Conservation (phyloP, 2,329 filamentous ascomycete genomes). For the Fusarium nisikadoi region DNA sequence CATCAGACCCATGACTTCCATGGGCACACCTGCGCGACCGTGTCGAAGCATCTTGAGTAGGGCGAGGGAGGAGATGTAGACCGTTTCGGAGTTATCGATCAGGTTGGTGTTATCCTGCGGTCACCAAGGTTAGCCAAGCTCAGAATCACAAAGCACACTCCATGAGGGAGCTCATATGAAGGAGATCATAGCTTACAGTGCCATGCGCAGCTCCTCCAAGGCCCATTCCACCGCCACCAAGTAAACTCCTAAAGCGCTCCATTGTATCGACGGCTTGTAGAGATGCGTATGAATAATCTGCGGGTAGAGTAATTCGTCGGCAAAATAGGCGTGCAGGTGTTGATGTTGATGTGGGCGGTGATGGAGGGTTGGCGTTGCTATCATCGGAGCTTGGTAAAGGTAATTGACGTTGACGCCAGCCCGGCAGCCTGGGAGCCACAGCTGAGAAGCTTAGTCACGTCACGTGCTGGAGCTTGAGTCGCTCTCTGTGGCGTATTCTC, state of each 20-base stretch:
- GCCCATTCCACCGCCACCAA: conserved; percentile 79
- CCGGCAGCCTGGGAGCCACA: conserved; percentile 49
- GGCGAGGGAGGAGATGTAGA: conserved; percentile 97
- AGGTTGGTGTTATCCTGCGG: conserved; percentile 85
- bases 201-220: conserved; percentile 61
- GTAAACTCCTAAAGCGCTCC: conserved; percentile 92
- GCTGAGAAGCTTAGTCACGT: conserved; percentile 44
- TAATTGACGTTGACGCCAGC: conserved; percentile 50
- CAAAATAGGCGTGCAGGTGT: conserved; percentile 5
- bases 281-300: not conserved
- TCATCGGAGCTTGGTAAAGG: conserved; percentile 41
- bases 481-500: conserved; percentile 23
- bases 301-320: not conserved
- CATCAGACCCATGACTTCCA: conserved; percentile 99
- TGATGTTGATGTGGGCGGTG: conserved; percentile 24
- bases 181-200: conserved; percentile 49
- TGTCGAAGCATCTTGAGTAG: conserved; percentile 99
- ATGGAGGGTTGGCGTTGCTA: conserved; percentile 28
- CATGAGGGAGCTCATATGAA: conserved; percentile 19
- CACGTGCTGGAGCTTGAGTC: conserved; percentile 29
- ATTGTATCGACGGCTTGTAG: conserved; percentile 60
- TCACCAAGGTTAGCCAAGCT: conserved; percentile 12
- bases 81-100: conserved; percentile 98
- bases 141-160: not conserved
- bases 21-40: conserved; percentile 95